phyloP scores from a whole-genome alignment of 2,329 filamentous ascomycete species.

The Aspergillus bombycis region DNA sequence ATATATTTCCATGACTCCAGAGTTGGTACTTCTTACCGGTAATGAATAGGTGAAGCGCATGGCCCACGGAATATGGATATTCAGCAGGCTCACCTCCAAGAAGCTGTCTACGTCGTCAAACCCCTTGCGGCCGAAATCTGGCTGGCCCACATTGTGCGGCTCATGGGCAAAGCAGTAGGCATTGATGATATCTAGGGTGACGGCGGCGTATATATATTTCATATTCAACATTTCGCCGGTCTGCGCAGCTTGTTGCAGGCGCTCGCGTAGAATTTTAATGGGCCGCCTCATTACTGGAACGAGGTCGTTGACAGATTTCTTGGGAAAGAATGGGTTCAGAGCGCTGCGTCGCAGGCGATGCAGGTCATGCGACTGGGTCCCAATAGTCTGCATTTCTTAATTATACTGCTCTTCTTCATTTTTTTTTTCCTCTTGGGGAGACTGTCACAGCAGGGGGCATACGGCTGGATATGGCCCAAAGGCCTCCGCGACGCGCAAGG shows the following conservation, averaged over 20 bases:
- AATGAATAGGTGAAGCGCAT: too few species aligned
- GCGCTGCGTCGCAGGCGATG: constrained; percentile 11
- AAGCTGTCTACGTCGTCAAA: constrained; percentile 14
- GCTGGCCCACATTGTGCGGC: background rate
- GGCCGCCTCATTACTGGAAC: constrained; percentile 2
- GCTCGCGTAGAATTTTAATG: constrained; percentile 1
- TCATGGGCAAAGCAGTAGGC: constrained; percentile 10
- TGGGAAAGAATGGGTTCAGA: constrained; percentile 12
- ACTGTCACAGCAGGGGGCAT: too few species aligned
- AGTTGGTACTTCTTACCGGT: too few species aligned
- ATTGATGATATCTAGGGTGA: constrained; percentile 14
- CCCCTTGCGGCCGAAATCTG: constrained; percentile 11
- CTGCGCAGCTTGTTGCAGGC: background rate
- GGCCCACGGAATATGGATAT: too few species aligned
- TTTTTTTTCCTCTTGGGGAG: too few species aligned
- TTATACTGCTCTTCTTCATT: too few species aligned
- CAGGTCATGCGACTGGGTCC: background rate
- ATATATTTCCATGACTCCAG: too few species aligned
- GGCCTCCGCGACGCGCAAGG: background rate
- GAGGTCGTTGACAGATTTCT: constrained; percentile 9
- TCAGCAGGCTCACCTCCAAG: constrained; percentile 5
- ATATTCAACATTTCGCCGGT: constrained; percentile 5
- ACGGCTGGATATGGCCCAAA: constrained; percentile 10
- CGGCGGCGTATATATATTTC: constrained; percentile 10
- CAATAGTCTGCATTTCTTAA: background rate